Conservation (phyloP, 805 yeast genomes). For the Lipomyces lipofer region DNA sequence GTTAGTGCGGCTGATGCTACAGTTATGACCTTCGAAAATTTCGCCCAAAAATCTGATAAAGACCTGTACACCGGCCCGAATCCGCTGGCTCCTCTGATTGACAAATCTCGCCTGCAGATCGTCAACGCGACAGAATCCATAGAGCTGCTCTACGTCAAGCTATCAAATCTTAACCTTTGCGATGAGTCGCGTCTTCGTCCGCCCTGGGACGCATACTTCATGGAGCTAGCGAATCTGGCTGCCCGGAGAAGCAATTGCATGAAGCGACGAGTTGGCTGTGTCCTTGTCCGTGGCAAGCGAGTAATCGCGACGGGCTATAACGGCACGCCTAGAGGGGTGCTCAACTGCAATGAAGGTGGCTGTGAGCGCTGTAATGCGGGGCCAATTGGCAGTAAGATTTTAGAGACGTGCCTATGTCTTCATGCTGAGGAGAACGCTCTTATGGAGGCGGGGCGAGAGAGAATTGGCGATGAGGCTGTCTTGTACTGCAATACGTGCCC, state of each 20-base stretch:
- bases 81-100: slow-evolving; percentile 45
- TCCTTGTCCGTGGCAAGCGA: slow-evolving; percentile 78
- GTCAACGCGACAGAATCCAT: slow-evolving; percentile 50
- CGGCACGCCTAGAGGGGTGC: slow-evolving; percentile 89
- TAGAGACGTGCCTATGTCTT: slow-evolving; percentile 85
- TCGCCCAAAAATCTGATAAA: slow-evolving; percentile 42
- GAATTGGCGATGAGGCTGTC: slow-evolving; percentile 59
- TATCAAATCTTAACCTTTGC: slow-evolving; percentile 47
- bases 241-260: slow-evolving; percentile 92
- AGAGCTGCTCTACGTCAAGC: slow-evolving; percentile 42
- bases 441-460: slow-evolving; percentile 87
- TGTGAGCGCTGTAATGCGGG: slow-evolving; percentile 76
- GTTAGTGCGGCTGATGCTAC: too few species aligned
- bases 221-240: slow-evolving; percentile 90
- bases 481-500: slow-evolving; percentile 96
- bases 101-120: slow-evolving; percentile 57
- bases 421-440: slow-evolving; percentile 98
- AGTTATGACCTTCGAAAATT: slow-evolving; percentile 39
- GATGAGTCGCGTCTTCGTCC: slow-evolving; percentile 75
- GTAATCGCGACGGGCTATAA: slow-evolving; percentile 96
- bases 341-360: slow-evolving; percentile 94
- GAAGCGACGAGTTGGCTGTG: slow-evolving; percentile 97
- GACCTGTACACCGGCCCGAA: slow-evolving; percentile 36
- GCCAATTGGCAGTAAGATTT: slow-evolving; percentile 59
- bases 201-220: slow-evolving; percentile 94